These are phyloP conservation scores for Salvia hispanica DNA, from an alignment of 257 asterid species.

Conservation along the genomic window DNA sequence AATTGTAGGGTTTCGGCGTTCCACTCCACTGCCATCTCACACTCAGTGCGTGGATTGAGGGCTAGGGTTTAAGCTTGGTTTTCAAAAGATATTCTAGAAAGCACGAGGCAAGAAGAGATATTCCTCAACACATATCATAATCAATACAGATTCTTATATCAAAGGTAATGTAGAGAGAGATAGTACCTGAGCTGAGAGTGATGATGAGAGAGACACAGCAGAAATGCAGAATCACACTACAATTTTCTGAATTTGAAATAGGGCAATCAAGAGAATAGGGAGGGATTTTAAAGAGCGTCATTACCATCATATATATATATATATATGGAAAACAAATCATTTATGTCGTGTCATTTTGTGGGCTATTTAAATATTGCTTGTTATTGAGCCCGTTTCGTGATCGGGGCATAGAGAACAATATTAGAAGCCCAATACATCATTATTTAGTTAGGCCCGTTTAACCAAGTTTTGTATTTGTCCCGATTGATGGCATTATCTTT, in stretches of 20 bases:
- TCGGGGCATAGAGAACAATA: too few species aligned
- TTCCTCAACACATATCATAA: not conserved
- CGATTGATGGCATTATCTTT: too few species aligned
- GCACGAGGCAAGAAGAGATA: not conserved
- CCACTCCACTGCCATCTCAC: constrained; percentile 65
- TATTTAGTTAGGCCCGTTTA: too few species aligned
- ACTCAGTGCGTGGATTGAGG: not conserved
- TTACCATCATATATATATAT: not conserved
- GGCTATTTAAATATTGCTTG: too few species aligned
- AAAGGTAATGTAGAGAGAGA: constrained; percentile 12
- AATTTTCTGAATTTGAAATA: constrained; percentile 33
- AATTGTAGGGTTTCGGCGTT: constrained; percentile 65
- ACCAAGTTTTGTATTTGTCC: too few species aligned
- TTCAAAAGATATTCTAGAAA: not conserved
- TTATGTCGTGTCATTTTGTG: too few species aligned
- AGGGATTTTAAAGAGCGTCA: not conserved
- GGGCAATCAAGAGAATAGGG: constrained; percentile 17
- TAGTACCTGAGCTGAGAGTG: constrained; percentile 24
- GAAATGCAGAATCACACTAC: constrained; percentile 19
- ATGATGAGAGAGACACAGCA: constrained; percentile 11
- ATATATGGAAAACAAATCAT: not conserved
- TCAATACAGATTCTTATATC: not conserved
- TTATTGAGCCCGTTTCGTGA: too few species aligned
- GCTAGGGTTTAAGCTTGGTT: constrained; percentile 39
- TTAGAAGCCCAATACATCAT: too few species aligned